Percentiles rank a stretch among this genome's conserved stretches.
These are phyloP conservation scores for Parachlorella kessleri DNA, from an alignment of 139 green algal genomes.

Conservation along the genomic window DNA sequence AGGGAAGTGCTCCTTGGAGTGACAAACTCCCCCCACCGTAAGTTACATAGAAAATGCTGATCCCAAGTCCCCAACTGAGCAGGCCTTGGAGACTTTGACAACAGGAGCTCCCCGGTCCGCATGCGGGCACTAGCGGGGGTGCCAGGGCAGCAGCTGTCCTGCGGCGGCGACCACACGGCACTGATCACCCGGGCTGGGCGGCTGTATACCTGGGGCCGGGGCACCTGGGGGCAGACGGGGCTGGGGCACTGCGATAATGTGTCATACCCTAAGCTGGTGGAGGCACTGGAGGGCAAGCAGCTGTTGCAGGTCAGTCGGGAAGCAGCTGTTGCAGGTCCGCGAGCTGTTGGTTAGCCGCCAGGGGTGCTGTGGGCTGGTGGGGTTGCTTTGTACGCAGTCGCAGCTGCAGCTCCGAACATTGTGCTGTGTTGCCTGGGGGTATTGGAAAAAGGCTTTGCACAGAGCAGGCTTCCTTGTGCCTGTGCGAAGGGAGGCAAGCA, in stretches of 20 bases:
- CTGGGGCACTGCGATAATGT: constrained; percentile 53
- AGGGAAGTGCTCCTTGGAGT: no score
- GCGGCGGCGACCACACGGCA: constrained; percentile 72
- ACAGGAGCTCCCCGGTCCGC: constrained; percentile 28
- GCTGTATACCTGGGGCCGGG: constrained; percentile 65
- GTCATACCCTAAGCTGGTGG: constrained; percentile 41
- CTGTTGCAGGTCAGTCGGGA: constrained; percentile 54
- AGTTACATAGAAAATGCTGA: no score
- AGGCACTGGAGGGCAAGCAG: constrained; percentile 30
- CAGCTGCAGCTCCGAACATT: no score
- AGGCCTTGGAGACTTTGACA: constrained; percentile 55
- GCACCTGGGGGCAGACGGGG: constrained; percentile 70
- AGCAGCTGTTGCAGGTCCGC: neutral
- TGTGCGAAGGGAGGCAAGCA: no score
- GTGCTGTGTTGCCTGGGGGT: no score
- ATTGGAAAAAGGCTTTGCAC: no score
- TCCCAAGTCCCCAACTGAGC: no score
- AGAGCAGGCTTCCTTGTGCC: no score
- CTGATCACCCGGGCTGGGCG: constrained; percentile 39
- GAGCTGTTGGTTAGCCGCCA: neutral
- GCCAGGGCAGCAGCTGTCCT: constrained; percentile 40
- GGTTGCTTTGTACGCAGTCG: no score
- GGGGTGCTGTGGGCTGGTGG: neutral
- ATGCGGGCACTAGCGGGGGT: constrained; percentile 45
- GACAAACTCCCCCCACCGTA: no score